A percentile compares a stretch with the other conserved stretches of the same genome.
phyloP scores from a whole-genome alignment of 163 green algal genomes.

The Volvox carteri region DNA sequence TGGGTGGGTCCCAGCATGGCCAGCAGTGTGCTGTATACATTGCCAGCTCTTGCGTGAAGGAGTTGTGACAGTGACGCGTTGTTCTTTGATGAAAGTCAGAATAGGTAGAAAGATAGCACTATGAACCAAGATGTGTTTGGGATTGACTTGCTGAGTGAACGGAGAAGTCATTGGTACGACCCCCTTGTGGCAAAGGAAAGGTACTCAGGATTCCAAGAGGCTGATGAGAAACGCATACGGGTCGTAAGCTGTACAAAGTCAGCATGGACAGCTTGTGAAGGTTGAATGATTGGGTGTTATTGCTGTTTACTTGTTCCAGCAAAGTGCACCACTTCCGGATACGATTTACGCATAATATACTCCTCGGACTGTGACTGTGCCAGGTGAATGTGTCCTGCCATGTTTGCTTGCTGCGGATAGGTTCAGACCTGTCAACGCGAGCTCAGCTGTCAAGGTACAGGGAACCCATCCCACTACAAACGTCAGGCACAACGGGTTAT shows the following conservation, averaged over 20 bases:
- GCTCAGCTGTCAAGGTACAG: not conserved
- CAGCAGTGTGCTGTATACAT: not conserved
- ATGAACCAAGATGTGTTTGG: not conserved
- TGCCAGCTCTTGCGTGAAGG: not conserved
- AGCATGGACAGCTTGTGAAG: not conserved
- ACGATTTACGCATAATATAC: too few relatives aligned
- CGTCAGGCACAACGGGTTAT: too few relatives aligned
- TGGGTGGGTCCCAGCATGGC: not conserved
- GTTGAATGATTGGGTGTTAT: not conserved
- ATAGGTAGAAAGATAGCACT: not conserved
- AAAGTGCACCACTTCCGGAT: too few relatives aligned
- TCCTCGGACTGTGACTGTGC: too few relatives aligned
- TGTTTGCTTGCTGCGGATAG: not conserved
- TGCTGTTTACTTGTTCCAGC: not conserved
- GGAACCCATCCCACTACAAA: too few relatives aligned
- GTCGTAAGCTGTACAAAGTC: not conserved
- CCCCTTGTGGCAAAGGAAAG: not conserved
- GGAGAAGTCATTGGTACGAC: conserved; percentile 3
- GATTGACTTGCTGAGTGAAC: not conserved
- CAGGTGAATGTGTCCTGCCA: not conserved
- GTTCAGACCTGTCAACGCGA: not conserved
- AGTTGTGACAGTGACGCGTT: not conserved
- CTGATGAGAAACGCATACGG: too few relatives aligned
- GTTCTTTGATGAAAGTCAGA: not conserved
- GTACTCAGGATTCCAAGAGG: not conserved